Evolutionary conservation across 2,329 filamentous ascomycete genomes (phyloP), one percentile per base, ranked within the genome.

Genomic region (Alternaria solani): DNA sequence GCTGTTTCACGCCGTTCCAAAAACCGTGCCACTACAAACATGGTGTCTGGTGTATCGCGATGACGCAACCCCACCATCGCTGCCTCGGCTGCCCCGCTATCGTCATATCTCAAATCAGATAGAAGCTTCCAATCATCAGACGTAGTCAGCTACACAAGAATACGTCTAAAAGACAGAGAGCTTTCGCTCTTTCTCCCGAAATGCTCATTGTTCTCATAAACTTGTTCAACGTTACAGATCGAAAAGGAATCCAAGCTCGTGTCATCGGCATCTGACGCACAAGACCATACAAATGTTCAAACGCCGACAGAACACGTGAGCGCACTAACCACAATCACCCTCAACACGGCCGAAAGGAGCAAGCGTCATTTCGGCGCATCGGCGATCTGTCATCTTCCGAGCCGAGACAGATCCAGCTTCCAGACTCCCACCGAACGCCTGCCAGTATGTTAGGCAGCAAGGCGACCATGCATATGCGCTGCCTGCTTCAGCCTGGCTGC

Each of bases 291-390:
- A 2, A 28, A 20, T 38, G 38, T 55, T 60, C 65, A 67, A 58
- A 64, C 25, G 51, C 65, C 65, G 65, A 64, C 41, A 26, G 5
- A 20, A 5, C 57, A 66, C 62, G 62, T 65, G 57, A 55, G n/a
- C n/a, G 8, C 5, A 12, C 54, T 53, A 48, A 30, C 18, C 30
- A 11, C 18, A n/a, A 43, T 28, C 20, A 5, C 34, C 28, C 5
- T 2, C 16, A n/a, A 18, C 32, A 42, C 23, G 4, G 20, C 43
- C 3, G 3, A 55, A 44, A 11, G 14, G 14, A 12, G 18, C 26
- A 41, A 56, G 39, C 25, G 57, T 26, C 3, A 14, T 39, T 3
- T 20, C 28, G 25, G 20, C 26, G 14, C 26, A 30, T 53, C 28
- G n/a, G 30, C 5, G 9, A 48, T 23, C n/a, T 32, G 8, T 39